A percentile compares a stretch with the other conserved stretches of the same genome.
phyloP scores from a whole-genome alignment of 2,329 filamentous ascomycete genomes.

The Lomentospora prolificans region DNA sequence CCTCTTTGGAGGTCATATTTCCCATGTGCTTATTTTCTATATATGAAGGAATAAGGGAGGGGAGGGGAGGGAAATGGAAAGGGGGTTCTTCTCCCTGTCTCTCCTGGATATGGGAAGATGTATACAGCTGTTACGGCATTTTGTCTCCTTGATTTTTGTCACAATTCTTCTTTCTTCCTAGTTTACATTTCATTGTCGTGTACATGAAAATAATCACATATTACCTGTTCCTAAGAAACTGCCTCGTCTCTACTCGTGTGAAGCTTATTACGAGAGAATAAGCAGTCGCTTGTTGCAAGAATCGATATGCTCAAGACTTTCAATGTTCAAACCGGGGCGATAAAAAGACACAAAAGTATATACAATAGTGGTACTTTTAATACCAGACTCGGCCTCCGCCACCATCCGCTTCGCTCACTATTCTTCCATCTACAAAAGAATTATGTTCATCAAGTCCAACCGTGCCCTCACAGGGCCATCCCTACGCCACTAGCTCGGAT shows the following conservation, averaged over 20 bases:
- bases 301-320: no score
- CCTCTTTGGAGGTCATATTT: no score
- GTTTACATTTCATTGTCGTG: constrained; percentile 2
- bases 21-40: background rate
- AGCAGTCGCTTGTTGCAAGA: background rate
- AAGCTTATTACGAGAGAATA: background rate
- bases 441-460: no score
- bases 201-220: background rate
- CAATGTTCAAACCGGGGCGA: background rate
- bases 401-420: no score
- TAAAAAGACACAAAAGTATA: constrained; percentile 3
- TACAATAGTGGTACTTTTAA: background rate
- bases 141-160: no score
- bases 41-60: background rate
- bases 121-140: no score
- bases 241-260: no score
- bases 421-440: background rate
- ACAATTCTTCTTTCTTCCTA: no score
- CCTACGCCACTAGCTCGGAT: no score
- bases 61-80: background rate
- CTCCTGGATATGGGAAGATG: no score
- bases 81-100: background rate
- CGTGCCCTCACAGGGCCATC: no score
- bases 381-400: no score
- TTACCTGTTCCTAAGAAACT: background rate